phyloP scores from a whole-genome alignment of 2,329 filamentous ascomycete genomes.

The Cryphonectria carpinicola region DNA sequence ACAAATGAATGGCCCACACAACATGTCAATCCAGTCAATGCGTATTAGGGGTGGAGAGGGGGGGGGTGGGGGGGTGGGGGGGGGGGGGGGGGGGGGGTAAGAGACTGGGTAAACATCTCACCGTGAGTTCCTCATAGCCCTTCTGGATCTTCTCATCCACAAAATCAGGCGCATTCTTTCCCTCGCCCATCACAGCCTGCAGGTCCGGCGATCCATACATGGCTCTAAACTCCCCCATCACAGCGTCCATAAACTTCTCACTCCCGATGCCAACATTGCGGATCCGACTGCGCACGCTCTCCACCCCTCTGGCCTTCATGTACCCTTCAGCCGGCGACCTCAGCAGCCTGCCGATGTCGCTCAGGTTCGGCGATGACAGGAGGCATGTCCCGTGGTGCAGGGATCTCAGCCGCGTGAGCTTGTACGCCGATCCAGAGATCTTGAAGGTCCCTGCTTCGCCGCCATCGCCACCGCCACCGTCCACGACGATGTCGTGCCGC shows the following conservation, averaged over 20 bases:
- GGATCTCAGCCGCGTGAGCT: slow-evolving; percentile 78
- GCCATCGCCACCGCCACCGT: slow-evolving; percentile 40
- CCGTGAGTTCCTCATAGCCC: slow-evolving; percentile 66
- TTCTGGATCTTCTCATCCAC: slow-evolving; percentile 56
- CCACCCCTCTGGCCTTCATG: slow-evolving; percentile 82
- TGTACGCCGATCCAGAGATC: slow-evolving; percentile 93
- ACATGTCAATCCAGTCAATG: no score
- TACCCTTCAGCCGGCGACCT: slow-evolving; percentile 77
- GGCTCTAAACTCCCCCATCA: slow-evolving; percentile 65
- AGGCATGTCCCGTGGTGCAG: slow-evolving; percentile 94
- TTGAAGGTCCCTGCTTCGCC: slow-evolving; percentile 60
- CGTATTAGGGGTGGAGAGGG: no score
- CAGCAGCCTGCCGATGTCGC: slow-evolving; percentile 69
- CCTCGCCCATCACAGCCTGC: slow-evolving; percentile 51
- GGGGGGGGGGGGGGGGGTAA: no score
- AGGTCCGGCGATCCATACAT: slow-evolving; percentile 62
- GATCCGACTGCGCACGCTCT: slow-evolving; percentile 86
- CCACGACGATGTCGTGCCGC: slow-evolving; percentile 89
- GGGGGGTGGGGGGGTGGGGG: no score
- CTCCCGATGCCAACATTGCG: slow-evolving; percentile 70
- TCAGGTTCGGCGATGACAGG: slow-evolving; percentile 75
- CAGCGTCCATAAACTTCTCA: slow-evolving; percentile 55
- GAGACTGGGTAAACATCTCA: slow-evolving; percentile 38
- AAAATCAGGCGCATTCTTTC: slow-evolving; percentile 44
- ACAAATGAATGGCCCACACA: no score